Conservation (phyloP, 305 asterid genomes). For the Fraxinus sp. region DNA sequence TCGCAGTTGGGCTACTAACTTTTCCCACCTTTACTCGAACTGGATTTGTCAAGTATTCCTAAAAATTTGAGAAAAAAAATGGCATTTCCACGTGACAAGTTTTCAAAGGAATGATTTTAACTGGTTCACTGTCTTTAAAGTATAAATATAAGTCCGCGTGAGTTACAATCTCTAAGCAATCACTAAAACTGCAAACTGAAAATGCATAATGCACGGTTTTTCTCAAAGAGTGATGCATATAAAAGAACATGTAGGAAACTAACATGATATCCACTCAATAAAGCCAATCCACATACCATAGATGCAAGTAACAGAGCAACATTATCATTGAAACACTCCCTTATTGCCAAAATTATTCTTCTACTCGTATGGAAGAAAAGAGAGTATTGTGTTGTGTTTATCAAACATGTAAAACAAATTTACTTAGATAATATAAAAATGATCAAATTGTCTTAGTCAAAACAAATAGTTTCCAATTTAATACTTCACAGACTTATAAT, state of each 20-base stretch:
- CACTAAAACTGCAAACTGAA: neutral
- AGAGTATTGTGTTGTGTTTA: neutral
- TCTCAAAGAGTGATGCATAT: neutral
- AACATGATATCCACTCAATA: neutral
- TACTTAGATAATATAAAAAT: neutral
- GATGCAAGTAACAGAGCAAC: neutral
- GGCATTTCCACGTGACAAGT: neutral
- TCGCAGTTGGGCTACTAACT: conserved; percentile 89
- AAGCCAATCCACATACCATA: neutral
- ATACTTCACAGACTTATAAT: neutral
- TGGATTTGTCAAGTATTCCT: conserved; percentile 85
- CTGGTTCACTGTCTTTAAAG: neutral
- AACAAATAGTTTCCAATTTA: neutral
- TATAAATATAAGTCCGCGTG: neutral
- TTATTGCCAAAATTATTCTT: neutral
- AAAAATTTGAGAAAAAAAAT: conserved; percentile 6
- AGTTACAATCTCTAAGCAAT: neutral
- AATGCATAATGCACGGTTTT: neutral
- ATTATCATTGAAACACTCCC: neutral
- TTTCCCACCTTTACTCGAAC: conserved; percentile 87
- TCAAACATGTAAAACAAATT: neutral
- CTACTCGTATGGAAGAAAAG: neutral
- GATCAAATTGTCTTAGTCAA: neutral
- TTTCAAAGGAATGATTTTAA: neutral
- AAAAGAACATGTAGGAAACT: neutral